A percentile compares a stretch with the other conserved stretches of the same genome.
phyloP scores from a whole-genome alignment of 805 yeast genomes.

The Naumovozyma castellii region DNA sequence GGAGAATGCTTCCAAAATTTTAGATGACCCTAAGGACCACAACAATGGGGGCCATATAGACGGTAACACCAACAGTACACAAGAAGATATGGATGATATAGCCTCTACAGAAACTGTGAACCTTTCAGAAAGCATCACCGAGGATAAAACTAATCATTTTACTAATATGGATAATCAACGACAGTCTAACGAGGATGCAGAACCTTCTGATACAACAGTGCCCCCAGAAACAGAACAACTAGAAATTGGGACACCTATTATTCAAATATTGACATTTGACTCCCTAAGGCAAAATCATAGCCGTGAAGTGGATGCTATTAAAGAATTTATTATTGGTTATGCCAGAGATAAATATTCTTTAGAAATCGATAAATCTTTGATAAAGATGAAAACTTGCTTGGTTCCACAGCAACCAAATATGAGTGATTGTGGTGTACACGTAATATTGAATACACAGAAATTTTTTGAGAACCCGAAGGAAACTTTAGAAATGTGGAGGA shows the following conservation, averaged over 20 bases:
- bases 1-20: too few relatives aligned
- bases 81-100: too few relatives aligned
- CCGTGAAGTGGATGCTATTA: conserved; percentile 43
- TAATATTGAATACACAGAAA: conserved; percentile 59
- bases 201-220: background rate
- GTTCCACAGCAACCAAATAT: conserved; percentile 83
- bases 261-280: conserved; percentile 57
- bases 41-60: background rate
- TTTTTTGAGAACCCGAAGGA: conserved; percentile 42
- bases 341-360: conserved; percentile 54
- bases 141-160: too few relatives aligned
- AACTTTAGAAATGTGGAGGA: conserved; percentile 44
- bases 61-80: background rate
- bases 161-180: too few relatives aligned
- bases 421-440: conserved; percentile 92
- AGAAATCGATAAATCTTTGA: conserved; percentile 36
- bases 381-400: conserved; percentile 39
- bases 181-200: too few relatives aligned
- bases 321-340: conserved; percentile 52
- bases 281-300: conserved; percentile 56
- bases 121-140: too few relatives aligned
- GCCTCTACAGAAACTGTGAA: too few relatives aligned
- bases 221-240: background rate
- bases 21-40: too few relatives aligned
- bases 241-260: conserved; percentile 8